phyloP scores from a whole-genome alignment of 257 asterid genomes.

The Salvia miltiorrhiza region DNA sequence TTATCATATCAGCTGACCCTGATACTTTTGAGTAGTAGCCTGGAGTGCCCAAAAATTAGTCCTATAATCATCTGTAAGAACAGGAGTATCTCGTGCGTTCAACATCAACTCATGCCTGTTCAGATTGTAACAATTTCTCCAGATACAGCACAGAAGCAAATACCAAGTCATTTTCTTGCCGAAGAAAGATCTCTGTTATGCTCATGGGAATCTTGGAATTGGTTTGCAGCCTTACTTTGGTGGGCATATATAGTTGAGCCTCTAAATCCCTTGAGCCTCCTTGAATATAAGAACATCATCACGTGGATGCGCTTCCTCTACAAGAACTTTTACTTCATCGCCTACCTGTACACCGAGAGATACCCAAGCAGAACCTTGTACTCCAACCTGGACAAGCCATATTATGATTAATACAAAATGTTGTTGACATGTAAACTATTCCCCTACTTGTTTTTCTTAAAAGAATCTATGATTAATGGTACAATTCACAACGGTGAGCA shows the following conservation, averaged over 20 bases:
- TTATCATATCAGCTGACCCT: slow-evolving; percentile 10
- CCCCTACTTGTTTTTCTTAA: not conserved
- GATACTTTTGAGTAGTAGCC: not conserved
- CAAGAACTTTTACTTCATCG: slow-evolving; percentile 70
- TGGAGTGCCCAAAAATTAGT: not conserved
- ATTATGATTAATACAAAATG: slow-evolving; percentile 5
- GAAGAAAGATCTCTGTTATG: not conserved
- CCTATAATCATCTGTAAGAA: not conserved
- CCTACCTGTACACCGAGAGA: slow-evolving; percentile 78
- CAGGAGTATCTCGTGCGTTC: not conserved
- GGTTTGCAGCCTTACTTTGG: not conserved
- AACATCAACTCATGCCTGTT: no score
- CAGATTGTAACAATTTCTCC: not conserved
- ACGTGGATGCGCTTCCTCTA: slow-evolving; percentile 91
- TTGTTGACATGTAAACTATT: not conserved
- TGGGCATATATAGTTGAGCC: no score
- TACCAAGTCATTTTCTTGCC: slow-evolving; percentile 3
- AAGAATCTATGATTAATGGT: not conserved
- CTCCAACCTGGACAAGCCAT: slow-evolving; percentile 59
- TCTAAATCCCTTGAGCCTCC: slow-evolving; percentile 44
- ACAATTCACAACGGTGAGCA: slow-evolving; percentile 3
- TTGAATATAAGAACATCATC: slow-evolving; percentile 65
- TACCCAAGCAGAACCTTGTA: slow-evolving; percentile 78
- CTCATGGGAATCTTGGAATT: not conserved
- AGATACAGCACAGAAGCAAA: not conserved